Evolutionary conservation across 2,329 filamentous ascomycete genomes (phyloP), one percentile per base, ranked within the genome.

Genomic region (Sporothrix brasiliensis): DNA sequence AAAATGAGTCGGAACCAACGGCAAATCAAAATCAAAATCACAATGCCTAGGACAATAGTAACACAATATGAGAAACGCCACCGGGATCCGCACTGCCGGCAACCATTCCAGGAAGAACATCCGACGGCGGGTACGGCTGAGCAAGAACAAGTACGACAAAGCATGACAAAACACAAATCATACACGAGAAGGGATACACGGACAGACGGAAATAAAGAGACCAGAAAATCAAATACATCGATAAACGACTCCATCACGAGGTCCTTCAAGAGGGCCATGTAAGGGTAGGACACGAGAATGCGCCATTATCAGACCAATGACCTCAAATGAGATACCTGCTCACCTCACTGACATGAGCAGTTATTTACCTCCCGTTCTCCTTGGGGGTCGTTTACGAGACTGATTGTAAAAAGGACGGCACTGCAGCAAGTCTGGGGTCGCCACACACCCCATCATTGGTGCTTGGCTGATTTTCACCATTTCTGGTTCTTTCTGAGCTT

Each of bases 391-490:
- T 21, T 47, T 63, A 39, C 39, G 13, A 27, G 41, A 65, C 30
- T 21, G 14, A 50, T n/a, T 30, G 27, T 9, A 47, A 63, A 21
- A 63, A 27, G 9, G n/a, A 13, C 58, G 21, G 39, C 58, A 34
- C 9, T 63, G 63, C 47, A 53, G 63, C 63, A 67, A 10, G 63
- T 53, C 63, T 41, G 47, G 47, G 34, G 34, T 34, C 34, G 63
- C 63, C 63, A 67, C 63, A 7, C 13, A 16, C 58, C 41, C 13
- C 41, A 19, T 24, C n/a, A 63, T 49, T 63, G 24, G 61, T 50
- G 16, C 41, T 50, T 34, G 44, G 44, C 34, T 30, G 16, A 21
- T 13, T 14, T 19, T 49, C 41, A 5, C 34, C 24, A 44, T 44
- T 44, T 27, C 14, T 44, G 19, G 21, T 6, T 10, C 16, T 49